Evolutionary conservation across 2,329 filamentous ascomycete species (phyloP).

Genomic region (Botrytis medusae): DNA sequence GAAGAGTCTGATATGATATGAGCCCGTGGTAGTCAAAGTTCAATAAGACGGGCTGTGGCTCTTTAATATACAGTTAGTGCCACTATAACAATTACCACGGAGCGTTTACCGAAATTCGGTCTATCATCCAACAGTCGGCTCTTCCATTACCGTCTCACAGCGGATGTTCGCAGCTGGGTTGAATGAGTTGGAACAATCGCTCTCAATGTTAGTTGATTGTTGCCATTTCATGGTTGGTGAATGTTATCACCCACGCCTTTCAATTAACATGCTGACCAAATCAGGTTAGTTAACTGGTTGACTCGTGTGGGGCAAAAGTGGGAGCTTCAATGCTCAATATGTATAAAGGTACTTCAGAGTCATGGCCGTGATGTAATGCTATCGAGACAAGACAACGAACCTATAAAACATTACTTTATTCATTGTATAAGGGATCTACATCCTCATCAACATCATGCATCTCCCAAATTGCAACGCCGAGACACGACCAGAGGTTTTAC

Average conservation of each 20-base stretch:
- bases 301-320: neutral
- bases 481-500: conserved; percentile 41
- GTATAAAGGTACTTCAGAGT: neutral
- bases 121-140: neutral
- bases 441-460: neutral
- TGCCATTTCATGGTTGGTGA: neutral
- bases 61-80: neutral
- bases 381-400: neutral
- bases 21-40: neutral
- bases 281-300: neutral
- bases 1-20: neutral
- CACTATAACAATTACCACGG: neutral
- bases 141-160: neutral
- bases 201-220: neutral
- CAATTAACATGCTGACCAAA: neutral
- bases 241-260: neutral
- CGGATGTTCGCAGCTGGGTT: neutral
- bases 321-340: neutral
- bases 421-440: neutral
- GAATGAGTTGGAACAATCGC: neutral
- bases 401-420: too few species aligned
- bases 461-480: conserved; percentile 5
- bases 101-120: neutral
- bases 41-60: neutral
- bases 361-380: too few species aligned